A percentile compares a stretch with the other conserved stretches of the same genome.
Conservation (phyloP, 2,329 filamentous ascomycete species). For the Lachnellula subtilissima region DNA sequence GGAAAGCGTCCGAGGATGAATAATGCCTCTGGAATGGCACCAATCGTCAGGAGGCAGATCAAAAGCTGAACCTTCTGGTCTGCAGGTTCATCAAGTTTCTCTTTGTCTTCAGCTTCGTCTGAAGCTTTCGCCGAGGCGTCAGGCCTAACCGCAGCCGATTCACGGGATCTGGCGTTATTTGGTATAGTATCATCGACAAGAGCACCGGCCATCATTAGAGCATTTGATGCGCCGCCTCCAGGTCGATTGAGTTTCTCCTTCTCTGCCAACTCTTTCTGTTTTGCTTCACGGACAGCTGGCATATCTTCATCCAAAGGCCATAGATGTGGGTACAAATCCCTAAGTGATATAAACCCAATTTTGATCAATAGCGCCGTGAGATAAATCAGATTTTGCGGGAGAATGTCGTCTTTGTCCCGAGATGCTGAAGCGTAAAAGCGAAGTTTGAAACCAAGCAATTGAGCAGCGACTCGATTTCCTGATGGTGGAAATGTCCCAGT, state of each 20-base stretch:
- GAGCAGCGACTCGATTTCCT: constrained; percentile 88
- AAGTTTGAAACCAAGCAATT: constrained; percentile 93
- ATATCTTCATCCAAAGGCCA: constrained; percentile 82
- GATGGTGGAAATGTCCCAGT: constrained; percentile 78
- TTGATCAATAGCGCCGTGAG: constrained; percentile 91
- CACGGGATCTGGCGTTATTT: constrained; percentile 38
- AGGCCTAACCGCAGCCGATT: constrained; percentile 50
- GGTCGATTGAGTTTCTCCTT: constrained; percentile 67
- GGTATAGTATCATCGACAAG: constrained; percentile 74
- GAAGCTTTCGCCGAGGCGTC: constrained; percentile 42
- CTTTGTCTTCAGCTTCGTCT: constrained; percentile 42
- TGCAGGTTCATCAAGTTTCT: constrained; percentile 61
- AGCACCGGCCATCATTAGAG: constrained; percentile 79
- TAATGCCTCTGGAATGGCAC: constrained; percentile 85
- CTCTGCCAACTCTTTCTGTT: constrained; percentile 71
- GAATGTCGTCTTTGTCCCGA: constrained; percentile 66
- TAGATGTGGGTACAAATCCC: constrained; percentile 86
- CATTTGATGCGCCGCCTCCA: constrained; percentile 70
- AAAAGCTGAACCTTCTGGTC: constrained; percentile 88
- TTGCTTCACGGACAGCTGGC: constrained; percentile 64
- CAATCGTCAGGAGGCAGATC: constrained; percentile 81
- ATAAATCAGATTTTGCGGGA: constrained; percentile 91
- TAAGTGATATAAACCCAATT: constrained; percentile 89
- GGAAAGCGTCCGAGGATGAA: constrained; percentile 90
- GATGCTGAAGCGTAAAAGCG: constrained; percentile 85